Evolutionary conservation across 106 monocot genomes (phyloP).

Genomic region (Ottelia alismoides): DNA sequence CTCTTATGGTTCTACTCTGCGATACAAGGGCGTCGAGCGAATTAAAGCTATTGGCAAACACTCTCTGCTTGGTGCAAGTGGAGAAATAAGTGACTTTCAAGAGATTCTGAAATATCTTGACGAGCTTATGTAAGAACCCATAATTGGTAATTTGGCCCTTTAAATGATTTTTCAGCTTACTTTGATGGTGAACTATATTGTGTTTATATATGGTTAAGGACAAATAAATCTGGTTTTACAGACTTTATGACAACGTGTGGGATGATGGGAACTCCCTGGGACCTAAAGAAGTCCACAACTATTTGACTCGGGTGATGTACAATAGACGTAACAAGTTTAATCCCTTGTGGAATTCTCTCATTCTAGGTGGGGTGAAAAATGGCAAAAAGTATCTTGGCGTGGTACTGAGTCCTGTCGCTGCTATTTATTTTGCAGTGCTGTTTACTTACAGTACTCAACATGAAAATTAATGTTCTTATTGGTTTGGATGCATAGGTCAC

Average conservation of each 20-base stretch:
- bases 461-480: too few species aligned
- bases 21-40: constrained; percentile 77
- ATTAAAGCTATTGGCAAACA: constrained; percentile 75
- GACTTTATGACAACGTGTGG: constrained; percentile 83
- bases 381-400: constrained; percentile 77
- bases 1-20: constrained; percentile 84
- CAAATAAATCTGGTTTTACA: too few species aligned
- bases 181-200: too few species aligned
- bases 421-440: too few species aligned
- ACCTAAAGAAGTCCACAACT: constrained; percentile 80
- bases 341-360: constrained; percentile 70
- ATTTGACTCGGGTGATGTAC: constrained; percentile 74
- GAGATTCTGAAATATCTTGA: constrained; percentile 77
- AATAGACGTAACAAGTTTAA: constrained; percentile 87
- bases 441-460: too few species aligned
- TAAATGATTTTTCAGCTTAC: too few species aligned
- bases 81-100: constrained; percentile 88
- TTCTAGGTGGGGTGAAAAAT: constrained; percentile 79
- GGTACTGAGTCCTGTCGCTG: too few species aligned
- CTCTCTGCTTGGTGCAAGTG: constrained; percentile 80
- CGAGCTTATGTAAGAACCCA: constrained; percentile 77
- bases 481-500: constrained; percentile 44
- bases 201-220: too few species aligned
- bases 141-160: too few species aligned
- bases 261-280: constrained; percentile 90